phyloP scores from a whole-genome alignment of 2,329 filamentous ascomycete species.

The Arachnomyces sp. region DNA sequence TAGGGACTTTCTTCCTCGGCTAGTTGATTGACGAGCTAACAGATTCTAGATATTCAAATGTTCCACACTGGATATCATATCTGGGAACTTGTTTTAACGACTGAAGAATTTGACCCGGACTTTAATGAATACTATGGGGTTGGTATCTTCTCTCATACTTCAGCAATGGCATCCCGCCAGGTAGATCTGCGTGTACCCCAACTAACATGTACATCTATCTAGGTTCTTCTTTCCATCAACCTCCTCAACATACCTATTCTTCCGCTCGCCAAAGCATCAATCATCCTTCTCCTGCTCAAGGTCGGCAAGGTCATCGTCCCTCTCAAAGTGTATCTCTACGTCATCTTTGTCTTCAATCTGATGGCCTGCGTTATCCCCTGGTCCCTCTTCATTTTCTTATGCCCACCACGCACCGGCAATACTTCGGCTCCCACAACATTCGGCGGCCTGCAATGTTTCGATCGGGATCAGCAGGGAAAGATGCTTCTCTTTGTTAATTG shows the following conservation, averaged over 20 bases:
- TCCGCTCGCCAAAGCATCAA: slow-evolving; percentile 34
- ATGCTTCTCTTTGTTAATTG: slow-evolving; percentile 35
- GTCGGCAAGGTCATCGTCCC: slow-evolving; percentile 32
- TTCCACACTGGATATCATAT: slow-evolving; percentile 1
- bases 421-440: slow-evolving; percentile 33
- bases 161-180: too few relatives aligned
- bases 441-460: slow-evolving; percentile 31
- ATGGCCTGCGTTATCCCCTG: slow-evolving; percentile 29
- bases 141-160: not conserved
- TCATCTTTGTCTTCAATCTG: slow-evolving; percentile 28
- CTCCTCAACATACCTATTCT: slow-evolving; percentile 34
- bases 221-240: slow-evolving; percentile 32
- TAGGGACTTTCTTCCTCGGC: slow-evolving; percentile 32
- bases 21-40: slow-evolving; percentile 26
- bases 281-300: slow-evolving; percentile 32
- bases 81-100: not conserved
- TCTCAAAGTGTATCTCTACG: slow-evolving; percentile 30
- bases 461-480: slow-evolving; percentile 28
- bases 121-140: slow-evolving; percentile 11
- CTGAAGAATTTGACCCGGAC: slow-evolving; percentile 24
- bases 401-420: slow-evolving; percentile 31
- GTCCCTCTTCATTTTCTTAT: slow-evolving; percentile 32
- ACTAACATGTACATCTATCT: not conserved
- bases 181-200: too few relatives aligned
- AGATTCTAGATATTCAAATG: not conserved